Evolutionary conservation across 257 asterid species (phyloP).

Genomic region (Misopates orontium): DNA sequence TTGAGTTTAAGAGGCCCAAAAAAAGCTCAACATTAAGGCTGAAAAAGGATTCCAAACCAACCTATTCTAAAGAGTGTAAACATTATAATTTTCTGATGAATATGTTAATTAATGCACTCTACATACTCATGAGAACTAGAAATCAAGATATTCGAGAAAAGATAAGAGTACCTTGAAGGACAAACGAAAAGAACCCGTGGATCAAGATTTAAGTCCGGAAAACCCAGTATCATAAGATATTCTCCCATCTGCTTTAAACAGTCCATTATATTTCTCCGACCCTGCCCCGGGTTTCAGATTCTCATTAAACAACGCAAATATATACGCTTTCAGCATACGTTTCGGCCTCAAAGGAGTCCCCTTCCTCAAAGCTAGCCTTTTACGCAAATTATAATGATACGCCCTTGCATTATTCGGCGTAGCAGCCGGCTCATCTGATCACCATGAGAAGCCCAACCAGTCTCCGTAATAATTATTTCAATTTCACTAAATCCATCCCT

Average conservation of each 20-base stretch:
- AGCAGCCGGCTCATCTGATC: slow-evolving; percentile 85
- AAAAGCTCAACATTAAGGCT: no score
- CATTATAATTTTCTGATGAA: neutral
- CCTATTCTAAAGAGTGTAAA: no score
- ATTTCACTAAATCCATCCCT: slow-evolving; percentile 66
- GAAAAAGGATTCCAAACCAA: no score
- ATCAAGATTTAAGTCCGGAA: slow-evolving; percentile 67
- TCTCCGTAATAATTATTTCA: slow-evolving; percentile 92
- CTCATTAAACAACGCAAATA: slow-evolving; percentile 91
- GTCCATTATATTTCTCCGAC: slow-evolving; percentile 79
- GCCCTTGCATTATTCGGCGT: slow-evolving; percentile 71
- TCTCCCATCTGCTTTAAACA: slow-evolving; percentile 85
- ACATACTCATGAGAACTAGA: neutral
- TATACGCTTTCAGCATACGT: slow-evolving; percentile 65
- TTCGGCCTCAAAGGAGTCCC: slow-evolving; percentile 96
- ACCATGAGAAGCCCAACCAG: slow-evolving; percentile 98
- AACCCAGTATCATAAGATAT: slow-evolving; percentile 81
- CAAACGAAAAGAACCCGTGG: slow-evolving; percentile 52
- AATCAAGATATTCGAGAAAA: neutral
- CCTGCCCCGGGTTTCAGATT: slow-evolving; percentile 61
- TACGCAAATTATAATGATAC: slow-evolving; percentile 73
- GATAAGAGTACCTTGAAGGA: slow-evolving; percentile 56
- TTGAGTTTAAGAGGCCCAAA: no score
- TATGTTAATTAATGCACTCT: slow-evolving; percentile 9
- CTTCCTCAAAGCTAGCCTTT: slow-evolving; percentile 79